These are phyloP conservation scores for Boletus vermiculosoides DNA, from an alignment of 768 basidiomycete species.

Conservation along the genomic window DNA sequence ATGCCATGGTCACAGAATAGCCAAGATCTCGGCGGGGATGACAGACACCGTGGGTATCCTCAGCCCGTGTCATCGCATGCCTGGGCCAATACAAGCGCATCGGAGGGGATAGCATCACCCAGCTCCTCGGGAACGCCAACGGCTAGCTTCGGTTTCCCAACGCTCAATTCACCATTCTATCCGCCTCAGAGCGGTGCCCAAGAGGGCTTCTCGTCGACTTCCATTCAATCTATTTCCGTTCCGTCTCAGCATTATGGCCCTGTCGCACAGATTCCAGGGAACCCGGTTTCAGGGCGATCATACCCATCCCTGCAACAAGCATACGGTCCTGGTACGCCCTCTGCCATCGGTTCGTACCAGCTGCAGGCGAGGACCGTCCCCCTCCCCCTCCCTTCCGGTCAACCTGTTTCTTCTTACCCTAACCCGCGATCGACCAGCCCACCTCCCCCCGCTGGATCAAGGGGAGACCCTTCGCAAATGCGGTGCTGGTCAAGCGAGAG, in stretches of 20 bases:
- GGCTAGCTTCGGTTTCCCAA: conserved; percentile 43
- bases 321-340: conserved; percentile 18
- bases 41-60: conserved; percentile 33
- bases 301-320: conserved; percentile 30
- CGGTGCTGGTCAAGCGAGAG: conserved; percentile 29
- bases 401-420: conserved; percentile 26
- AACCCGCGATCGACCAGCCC: conserved; percentile 23
- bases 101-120: conserved; percentile 25
- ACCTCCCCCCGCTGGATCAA: conserved; percentile 30
- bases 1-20: conserved; percentile 27
- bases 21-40: conserved; percentile 24
- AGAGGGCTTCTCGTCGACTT: conserved; percentile 31
- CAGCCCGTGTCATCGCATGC: conserved; percentile 24
- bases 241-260: conserved; percentile 31
- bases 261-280: conserved; percentile 20
- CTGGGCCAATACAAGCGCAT: conserved; percentile 21
- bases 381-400: conserved; percentile 19
- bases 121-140: conserved; percentile 22
- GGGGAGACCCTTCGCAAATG: conserved; percentile 25
- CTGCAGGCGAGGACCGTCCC: conserved; percentile 25
- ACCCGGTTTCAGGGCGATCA: conserved; percentile 25
- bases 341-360: conserved; percentile 24
- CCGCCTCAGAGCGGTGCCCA: conserved; percentile 40
- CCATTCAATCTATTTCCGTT: conserved; percentile 33
- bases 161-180: conserved; percentile 57